Percentiles rank a stretch among this genome's conserved stretches.
Evolutionary conservation across 2,329 filamentous ascomycete species (phyloP).

Genomic region (Nemania abortiva): DNA sequence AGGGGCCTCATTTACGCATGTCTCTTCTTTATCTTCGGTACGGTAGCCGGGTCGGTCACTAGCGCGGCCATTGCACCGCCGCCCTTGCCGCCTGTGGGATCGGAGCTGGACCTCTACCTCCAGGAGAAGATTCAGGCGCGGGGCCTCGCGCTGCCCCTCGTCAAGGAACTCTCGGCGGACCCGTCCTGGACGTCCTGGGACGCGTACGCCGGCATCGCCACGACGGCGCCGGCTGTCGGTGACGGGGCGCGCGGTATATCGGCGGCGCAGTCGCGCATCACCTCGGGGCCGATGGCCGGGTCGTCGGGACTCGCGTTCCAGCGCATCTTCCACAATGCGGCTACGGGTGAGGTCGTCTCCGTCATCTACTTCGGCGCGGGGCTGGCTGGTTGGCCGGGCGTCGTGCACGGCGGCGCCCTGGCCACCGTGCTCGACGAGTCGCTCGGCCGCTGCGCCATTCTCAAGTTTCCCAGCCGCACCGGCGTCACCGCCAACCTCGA

Average conservation of each 20-base stretch:
- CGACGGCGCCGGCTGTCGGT: neutral
- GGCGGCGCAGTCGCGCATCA: conserved; percentile 48
- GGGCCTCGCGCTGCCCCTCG: conserved; percentile 61
- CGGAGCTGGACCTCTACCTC: conserved; percentile 57
- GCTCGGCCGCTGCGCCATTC: conserved; percentile 71
- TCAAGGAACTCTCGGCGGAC: conserved; percentile 60
- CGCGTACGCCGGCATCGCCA: conserved; percentile 53
- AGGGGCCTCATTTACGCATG: conserved; percentile 48
- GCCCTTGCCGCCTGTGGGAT: conserved; percentile 54
- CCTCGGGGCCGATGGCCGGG: conserved; percentile 58
- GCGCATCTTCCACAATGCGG: conserved; percentile 72
- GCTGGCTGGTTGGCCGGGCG: conserved; percentile 75
- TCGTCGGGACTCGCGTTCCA: conserved; percentile 63
- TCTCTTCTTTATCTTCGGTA: conserved; percentile 58
- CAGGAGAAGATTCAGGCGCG: conserved; percentile 56
- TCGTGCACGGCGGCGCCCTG: conserved; percentile 78
- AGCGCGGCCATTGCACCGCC: conserved; percentile 59
- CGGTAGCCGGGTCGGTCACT: conserved; percentile 54
- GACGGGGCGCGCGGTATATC: neutral
- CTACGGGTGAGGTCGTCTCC: conserved; percentile 68
- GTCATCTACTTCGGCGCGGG: conserved; percentile 77
- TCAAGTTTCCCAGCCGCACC: conserved; percentile 60
- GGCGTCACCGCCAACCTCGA: conserved; percentile 69
- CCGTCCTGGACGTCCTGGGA: conserved; percentile 57
- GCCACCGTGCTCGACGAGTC: conserved; percentile 78